A percentile compares a stretch with the other conserved stretches of the same genome.
These are phyloP conservation scores for Phytophthora sansomeana DNA, from an alignment of 352 stramenopile species.

Conservation along the genomic window DNA sequence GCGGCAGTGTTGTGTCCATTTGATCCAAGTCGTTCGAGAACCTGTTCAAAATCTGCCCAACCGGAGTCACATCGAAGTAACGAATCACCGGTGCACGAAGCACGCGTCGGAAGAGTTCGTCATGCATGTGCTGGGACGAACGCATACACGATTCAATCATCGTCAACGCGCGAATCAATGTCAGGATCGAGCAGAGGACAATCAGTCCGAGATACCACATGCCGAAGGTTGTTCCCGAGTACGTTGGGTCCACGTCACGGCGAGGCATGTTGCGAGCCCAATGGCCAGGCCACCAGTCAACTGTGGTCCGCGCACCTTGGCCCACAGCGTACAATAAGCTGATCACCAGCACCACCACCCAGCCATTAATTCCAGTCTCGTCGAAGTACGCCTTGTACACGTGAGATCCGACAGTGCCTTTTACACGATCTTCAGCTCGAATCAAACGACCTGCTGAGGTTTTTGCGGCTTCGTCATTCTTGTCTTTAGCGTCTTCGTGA, in stretches of 20 bases:
- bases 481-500: not conserved
- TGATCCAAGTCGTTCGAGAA: conserved; percentile 66
- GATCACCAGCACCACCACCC: conserved; percentile 19
- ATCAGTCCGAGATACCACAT: conserved; percentile 50
- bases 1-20: conserved; percentile 47
- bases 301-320: conserved; percentile 29
- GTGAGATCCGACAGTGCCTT: conserved; percentile 30
- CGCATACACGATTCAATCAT: conserved; percentile 44
- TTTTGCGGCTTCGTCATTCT: not conserved
- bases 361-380: conserved; percentile 35
- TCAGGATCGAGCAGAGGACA: conserved; percentile 26
- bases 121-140: conserved; percentile 38
- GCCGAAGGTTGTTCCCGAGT: conserved; percentile 47
- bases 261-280: conserved; percentile 45
- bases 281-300: conserved; percentile 51
- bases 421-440: conserved; percentile 38
- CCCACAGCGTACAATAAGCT: conserved; percentile 15
- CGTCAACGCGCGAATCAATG: conserved; percentile 27
- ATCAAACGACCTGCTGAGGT: conserved; percentile 17
- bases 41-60: conserved; percentile 62
- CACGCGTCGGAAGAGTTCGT: conserved; percentile 49
- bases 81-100: conserved; percentile 46
- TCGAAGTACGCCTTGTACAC: conserved; percentile 43
- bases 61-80: conserved; percentile 65
- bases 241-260: conserved; percentile 29